phyloP scores from a whole-genome alignment of 305 asterid species.

The Ajuga reptans region DNA sequence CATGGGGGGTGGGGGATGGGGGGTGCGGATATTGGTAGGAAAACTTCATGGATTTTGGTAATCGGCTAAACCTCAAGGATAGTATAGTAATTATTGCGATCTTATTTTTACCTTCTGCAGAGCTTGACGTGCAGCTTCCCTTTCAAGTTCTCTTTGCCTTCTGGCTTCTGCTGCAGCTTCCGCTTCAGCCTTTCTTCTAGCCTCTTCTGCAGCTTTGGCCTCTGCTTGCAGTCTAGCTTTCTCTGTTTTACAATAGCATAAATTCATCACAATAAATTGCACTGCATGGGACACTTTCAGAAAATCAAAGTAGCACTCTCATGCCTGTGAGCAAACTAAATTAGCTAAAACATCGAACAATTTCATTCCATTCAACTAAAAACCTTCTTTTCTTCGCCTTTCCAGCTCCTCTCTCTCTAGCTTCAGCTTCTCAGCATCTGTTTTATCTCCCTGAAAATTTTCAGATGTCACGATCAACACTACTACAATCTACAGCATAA shows the following conservation, averaged over 20 bases:
- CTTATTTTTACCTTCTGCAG: slow-evolving; percentile 49
- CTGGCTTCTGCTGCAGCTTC: slow-evolving; percentile 62
- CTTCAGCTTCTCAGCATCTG: slow-evolving; percentile 55
- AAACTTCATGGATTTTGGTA: neutral
- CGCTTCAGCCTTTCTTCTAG: slow-evolving; percentile 53
- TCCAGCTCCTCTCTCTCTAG: slow-evolving; percentile 67
- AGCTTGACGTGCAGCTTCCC: slow-evolving; percentile 87
- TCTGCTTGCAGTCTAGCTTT: slow-evolving; percentile 73
- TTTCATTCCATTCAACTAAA: neutral
- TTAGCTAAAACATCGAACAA: slow-evolving; percentile 4
- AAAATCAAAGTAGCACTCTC: neutral
- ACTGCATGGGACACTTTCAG: neutral
- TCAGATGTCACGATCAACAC: slow-evolving; percentile 15
- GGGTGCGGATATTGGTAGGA: too few relatives aligned
- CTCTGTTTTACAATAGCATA: slow-evolving; percentile 31
- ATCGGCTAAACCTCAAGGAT: neutral
- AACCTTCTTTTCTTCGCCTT: slow-evolving; percentile 68
- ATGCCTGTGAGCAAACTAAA: neutral
- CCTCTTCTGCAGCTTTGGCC: slow-evolving; percentile 74
- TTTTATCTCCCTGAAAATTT: slow-evolving; percentile 47
- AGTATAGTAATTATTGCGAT: neutral
- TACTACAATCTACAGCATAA: neutral
- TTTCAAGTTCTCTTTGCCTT: slow-evolving; percentile 58
- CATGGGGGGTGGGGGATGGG: too few relatives aligned
- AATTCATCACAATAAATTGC: neutral